Base-by-base conservation (phyloP, 2,329 filamentous ascomycete genomes). In the Colletotrichum incanum region DNA sequence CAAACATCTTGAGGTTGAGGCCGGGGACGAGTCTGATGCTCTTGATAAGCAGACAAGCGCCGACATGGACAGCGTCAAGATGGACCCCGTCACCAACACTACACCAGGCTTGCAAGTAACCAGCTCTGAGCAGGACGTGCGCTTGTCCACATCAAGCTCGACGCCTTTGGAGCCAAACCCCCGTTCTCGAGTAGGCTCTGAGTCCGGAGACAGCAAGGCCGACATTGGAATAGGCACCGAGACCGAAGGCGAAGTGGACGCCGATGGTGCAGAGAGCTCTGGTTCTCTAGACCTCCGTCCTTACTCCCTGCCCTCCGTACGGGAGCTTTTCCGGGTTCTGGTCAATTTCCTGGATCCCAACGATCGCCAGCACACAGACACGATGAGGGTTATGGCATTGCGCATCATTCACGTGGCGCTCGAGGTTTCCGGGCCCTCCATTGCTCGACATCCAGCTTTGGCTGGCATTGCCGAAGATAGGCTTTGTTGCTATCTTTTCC, bases 321-420 rank as follows among this genome's bases (percentile, higher is more conserved):
- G 95, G 75, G 97, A 99, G 80, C 88, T 99, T 0, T 98, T 99
- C 80, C 89, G 96, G 65, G 96, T 98, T 52, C 86, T 99, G 34
- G 96, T 98, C 55, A 96, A 97, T 80, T 91, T 99, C 20, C 84
- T 99, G 34, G 95, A 99, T 79, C 96, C 97, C 1, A 94, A 98
- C 78, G 96, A 98, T 81, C 92, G 91, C 64, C 94, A 96, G 76
- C 94, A 98, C 81, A 97, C 95, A 3, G 96, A 99, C 79, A 93
- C 94, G 1, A 96, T 98, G 93, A 91, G 96, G 76, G 94, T 99
- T 50, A 99, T 99, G 95, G 96, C 96, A 23, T 85, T 99, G 75
- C 91, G 96, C 54, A 98, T 99, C 74, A 96, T 99, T 67, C 96
- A 99, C 80, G 96, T 99, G 55, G 96, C 96, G 1, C 89, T 99